Evolutionary conservation across 1,139 yeast genomes (phyloP).

Genomic region (Cylindricascospora bacillispora): DNA sequence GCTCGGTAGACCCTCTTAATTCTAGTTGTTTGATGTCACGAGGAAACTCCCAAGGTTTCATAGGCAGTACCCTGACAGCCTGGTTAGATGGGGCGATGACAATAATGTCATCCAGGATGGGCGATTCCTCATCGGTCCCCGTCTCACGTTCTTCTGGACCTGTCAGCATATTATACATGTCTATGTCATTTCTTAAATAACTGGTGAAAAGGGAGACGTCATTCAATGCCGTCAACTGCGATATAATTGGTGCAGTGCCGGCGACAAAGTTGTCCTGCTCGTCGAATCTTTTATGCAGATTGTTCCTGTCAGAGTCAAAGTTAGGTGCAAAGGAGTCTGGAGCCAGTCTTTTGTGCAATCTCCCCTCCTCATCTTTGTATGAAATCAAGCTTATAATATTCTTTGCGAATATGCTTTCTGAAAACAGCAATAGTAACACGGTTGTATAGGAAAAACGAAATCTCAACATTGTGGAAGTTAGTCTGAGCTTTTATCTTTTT

Average conservation of each 20-base stretch:
- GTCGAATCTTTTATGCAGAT: too few relatives aligned
- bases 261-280: too few relatives aligned
- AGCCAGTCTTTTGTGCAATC: slow-evolving; percentile 5
- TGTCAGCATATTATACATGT: too few relatives aligned
- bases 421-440: not conserved
- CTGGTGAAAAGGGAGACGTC: slow-evolving; percentile 14
- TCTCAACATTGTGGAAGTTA: too few relatives aligned
- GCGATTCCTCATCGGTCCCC: too few relatives aligned
- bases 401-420: slow-evolving; percentile 2
- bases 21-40: slow-evolving; percentile 26
- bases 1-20: slow-evolving; percentile 21
- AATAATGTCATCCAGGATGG: slow-evolving; percentile 26
- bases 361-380: slow-evolving; percentile 6
- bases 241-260: too few relatives aligned
- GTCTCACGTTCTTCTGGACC: too few relatives aligned
- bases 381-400: slow-evolving; percentile 5
- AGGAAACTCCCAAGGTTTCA: slow-evolving; percentile 68
- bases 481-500: too few relatives aligned
- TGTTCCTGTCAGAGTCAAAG: too few relatives aligned
- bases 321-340: too few relatives aligned
- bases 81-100: slow-evolving; percentile 50
- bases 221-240: slow-evolving; percentile 11
- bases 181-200: slow-evolving; percentile 14
- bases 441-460: too few relatives aligned
- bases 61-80: slow-evolving; percentile 33